Percentiles rank a stretch among this genome's conserved stretches.
Evolutionary conservation across 495 filamentous ascomycete species (phyloP).

Genomic region (Tuber microsphaerosporum): DNA sequence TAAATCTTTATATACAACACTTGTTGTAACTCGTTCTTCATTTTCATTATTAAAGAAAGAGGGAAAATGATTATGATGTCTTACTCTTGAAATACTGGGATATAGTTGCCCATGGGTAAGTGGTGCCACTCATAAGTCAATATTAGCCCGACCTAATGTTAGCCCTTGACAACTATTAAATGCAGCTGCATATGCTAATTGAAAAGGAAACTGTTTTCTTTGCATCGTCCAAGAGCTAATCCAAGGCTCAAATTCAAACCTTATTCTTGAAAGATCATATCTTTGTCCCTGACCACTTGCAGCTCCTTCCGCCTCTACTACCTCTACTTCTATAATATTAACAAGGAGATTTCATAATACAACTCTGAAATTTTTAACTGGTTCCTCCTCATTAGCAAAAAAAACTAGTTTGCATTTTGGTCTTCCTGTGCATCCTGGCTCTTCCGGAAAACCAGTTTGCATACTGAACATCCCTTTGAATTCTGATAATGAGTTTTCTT

Average conservation of each 20-base stretch:
- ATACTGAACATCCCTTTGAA: no score
- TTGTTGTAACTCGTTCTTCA: not conserved
- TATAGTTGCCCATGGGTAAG: conserved; percentile 25
- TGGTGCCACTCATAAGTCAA: conserved; percentile 7
- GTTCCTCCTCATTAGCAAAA: no score
- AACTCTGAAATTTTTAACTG: no score
- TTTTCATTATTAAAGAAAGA: conserved; percentile 5
- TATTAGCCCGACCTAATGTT: conserved; percentile 11
- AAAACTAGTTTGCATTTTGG: no score
- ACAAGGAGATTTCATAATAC: no score
- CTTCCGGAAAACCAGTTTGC: no score
- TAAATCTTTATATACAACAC: conserved; percentile 14
- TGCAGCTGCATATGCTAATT: conserved; percentile 17
- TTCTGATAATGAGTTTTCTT: no score
- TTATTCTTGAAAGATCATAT: conserved; percentile 12
- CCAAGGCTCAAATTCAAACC: conserved; percentile 15
- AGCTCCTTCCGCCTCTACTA: no score
- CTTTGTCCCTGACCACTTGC: not conserved
- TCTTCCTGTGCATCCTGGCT: no score
- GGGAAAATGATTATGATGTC: conserved; percentile 8
- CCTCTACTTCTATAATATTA: no score
- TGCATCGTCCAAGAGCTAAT: conserved; percentile 17
- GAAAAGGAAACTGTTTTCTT: conserved; percentile 14
- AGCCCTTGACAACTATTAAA: conserved; percentile 27
- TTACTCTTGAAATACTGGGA: conserved; percentile 9